Conservation (phyloP, 1,139 yeast genomes). For the Blastobotrys elegans region DNA sequence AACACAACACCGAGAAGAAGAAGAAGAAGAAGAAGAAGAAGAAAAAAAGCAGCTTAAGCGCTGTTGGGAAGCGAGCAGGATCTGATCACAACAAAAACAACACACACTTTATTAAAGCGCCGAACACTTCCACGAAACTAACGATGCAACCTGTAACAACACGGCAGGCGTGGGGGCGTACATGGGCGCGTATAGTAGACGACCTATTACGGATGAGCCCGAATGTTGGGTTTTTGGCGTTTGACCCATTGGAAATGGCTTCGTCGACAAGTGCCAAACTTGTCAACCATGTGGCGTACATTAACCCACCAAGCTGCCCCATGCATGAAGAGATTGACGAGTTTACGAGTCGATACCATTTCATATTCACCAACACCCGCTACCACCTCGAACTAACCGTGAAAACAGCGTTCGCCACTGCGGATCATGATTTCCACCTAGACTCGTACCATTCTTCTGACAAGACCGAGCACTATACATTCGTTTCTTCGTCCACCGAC, state of each 20-base stretch:
- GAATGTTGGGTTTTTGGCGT: slow-evolving; percentile 19
- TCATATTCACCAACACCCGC: slow-evolving; percentile 19
- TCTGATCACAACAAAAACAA: too few relatives aligned
- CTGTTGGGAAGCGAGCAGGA: too few relatives aligned
- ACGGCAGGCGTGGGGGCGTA: slow-evolving; percentile 22
- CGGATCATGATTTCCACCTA: slow-evolving; percentile 23
- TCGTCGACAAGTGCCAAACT: slow-evolving; percentile 13
- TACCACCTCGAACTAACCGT: slow-evolving; percentile 22
- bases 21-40: too few relatives aligned
- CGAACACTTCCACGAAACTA: too few relatives aligned
- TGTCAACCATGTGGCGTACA: slow-evolving; percentile 13
- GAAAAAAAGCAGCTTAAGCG: too few relatives aligned
- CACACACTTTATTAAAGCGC: too few relatives aligned
- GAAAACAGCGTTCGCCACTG: slow-evolving; percentile 4
- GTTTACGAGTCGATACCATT: slow-evolving; percentile 7
- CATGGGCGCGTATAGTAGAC: slow-evolving; percentile 28
- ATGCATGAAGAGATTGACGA: slow-evolving; percentile 5
- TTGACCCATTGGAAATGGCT: slow-evolving; percentile 21
- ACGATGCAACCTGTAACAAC: neutral
- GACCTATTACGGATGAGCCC: slow-evolving; percentile 25
- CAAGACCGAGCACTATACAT: slow-evolving; percentile 18
- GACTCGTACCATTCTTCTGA: neutral
- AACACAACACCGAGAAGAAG: too few relatives aligned
- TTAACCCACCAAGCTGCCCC: slow-evolving; percentile 5
- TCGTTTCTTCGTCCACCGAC: slow-evolving; percentile 20